These are phyloP conservation scores for Solanum rostratum DNA, from an alignment of 257 asterid species.

Conservation along the genomic window DNA sequence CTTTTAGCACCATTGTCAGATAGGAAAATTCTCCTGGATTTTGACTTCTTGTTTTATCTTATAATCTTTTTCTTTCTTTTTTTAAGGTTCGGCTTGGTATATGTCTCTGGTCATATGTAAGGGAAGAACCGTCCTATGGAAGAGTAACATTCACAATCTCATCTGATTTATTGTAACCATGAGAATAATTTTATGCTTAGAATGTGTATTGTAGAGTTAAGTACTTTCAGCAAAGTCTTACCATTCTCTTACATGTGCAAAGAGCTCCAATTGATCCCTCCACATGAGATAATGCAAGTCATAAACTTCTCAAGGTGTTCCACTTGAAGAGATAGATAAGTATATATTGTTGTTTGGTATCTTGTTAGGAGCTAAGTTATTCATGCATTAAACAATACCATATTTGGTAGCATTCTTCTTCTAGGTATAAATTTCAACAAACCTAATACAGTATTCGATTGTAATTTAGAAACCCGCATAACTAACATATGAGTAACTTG, in stretches of 20 bases:
- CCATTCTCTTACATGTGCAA: constrained; percentile 23
- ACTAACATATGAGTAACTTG: neutral
- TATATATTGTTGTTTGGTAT: neutral
- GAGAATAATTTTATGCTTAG: neutral
- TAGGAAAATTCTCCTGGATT: neutral
- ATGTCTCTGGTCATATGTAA: constrained; percentile 80
- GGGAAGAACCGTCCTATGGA: constrained; percentile 98
- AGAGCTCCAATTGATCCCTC: constrained; percentile 98
- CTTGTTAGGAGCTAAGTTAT: neutral
- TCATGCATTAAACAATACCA: neutral
- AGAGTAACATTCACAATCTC: constrained; percentile 46
- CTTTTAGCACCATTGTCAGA: neutral
- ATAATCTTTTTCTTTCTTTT: neutral
- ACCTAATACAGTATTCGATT: neutral
- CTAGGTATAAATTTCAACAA: neutral
- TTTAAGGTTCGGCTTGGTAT: constrained; percentile 80
- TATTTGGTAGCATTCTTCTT: neutral
- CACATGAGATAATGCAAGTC: constrained; percentile 84
- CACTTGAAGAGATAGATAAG: constrained; percentile 99
- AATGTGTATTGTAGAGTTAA: neutral
- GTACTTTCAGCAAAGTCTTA: neutral
- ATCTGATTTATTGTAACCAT: neutral
- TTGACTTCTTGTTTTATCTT: constrained; percentile 4
- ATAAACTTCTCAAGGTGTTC: constrained; percentile 94
- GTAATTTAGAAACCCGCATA: neutral